Evolutionary conservation across 352 stramenopile genomes (phyloP).

Genomic region (Globisporangium spinosum): DNA sequence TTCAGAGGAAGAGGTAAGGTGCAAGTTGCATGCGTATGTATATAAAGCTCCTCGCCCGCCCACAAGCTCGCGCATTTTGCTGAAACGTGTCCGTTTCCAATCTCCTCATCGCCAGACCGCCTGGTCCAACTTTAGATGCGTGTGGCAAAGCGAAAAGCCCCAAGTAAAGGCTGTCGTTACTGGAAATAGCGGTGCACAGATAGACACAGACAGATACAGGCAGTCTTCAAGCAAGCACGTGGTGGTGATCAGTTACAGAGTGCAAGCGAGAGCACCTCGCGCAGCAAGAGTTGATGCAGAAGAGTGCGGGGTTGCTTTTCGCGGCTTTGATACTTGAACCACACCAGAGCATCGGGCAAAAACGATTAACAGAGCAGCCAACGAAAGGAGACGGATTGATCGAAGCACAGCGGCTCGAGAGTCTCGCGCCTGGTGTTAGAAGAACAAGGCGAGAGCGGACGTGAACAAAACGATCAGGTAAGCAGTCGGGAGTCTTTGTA

Average conservation of each 20-base stretch:
- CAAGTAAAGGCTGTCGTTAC: conserved; percentile 1
- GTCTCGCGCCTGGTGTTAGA: not conserved
- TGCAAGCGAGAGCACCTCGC: conserved; percentile 2
- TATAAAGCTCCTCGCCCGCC: not conserved
- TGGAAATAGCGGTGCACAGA: conserved; percentile 3
- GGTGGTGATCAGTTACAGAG: conserved; percentile 13
- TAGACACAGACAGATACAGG: not conserved
- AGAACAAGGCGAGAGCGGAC: not conserved
- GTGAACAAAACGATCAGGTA: not conserved
- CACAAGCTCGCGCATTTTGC: not conserved
- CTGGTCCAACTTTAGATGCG: conserved; percentile 12
- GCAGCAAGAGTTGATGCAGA: conserved; percentile 5
- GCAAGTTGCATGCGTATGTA: not conserved
- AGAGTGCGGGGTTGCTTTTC: conserved; percentile 6
- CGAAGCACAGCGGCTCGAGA: not conserved
- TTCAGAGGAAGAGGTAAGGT: not conserved
- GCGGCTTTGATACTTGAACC: not conserved
- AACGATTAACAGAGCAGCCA: not conserved
- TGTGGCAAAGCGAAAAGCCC: conserved; percentile 8
- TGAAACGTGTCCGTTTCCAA: conserved; percentile 9
- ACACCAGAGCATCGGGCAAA: conserved; percentile 1
- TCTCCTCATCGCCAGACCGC: not conserved
- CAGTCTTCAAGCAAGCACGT: not conserved
- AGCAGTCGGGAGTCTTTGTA: conserved; percentile 12
- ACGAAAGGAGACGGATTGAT: not conserved